A percentile compares a stretch with the other conserved stretches of the same genome.
Evolutionary conservation across 1,284 basidiomycete genomes (phyloP).

Genomic region (Spongispora temasekensis): DNA sequence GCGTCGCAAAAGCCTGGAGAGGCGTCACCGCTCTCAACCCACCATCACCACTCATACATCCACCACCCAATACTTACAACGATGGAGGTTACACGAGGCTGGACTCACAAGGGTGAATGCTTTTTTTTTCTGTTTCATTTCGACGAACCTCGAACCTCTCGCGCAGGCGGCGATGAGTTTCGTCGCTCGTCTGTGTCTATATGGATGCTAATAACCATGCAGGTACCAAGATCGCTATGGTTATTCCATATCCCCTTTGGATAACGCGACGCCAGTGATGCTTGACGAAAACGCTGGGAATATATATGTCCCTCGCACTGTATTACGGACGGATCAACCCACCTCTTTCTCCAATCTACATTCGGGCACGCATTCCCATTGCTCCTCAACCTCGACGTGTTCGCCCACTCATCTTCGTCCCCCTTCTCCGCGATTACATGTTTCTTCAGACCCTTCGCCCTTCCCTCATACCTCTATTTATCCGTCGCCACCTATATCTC

Average conservation of each 20-base stretch:
- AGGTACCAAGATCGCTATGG: constrained; percentile 32
- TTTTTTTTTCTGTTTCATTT: constrained; percentile 6
- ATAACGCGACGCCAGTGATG: constrained; percentile 32
- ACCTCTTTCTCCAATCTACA: constrained; percentile 10
- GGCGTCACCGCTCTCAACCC: constrained; percentile 64
- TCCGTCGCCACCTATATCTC: constrained; percentile 33
- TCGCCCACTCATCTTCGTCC: constrained; percentile 30
- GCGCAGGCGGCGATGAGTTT: constrained; percentile 14
- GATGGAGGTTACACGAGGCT: constrained; percentile 26
- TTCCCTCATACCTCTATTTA: constrained; percentile 30
- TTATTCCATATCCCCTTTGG: constrained; percentile 36
- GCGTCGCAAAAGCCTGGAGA: constrained; percentile 65
- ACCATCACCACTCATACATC: constrained; percentile 20
- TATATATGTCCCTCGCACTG: constrained; percentile 22
- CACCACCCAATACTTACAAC: constrained; percentile 25
- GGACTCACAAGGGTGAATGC: constrained; percentile 33
- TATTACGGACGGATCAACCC: constrained; percentile 20
- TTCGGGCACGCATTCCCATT: constrained; percentile 6
- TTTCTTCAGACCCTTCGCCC: constrained; percentile 31
- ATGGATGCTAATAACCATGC: constrained; percentile 25
- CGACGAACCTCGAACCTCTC: constrained; percentile 13
- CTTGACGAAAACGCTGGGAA: constrained; percentile 26
- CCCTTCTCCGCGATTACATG: constrained; percentile 32
- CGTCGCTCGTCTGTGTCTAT: constrained; percentile 13
- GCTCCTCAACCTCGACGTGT: constrained; percentile 15